Base-by-base conservation (phyloP, 1,284 basidiomycete genomes). In the Leccinum pseudoinsigne region DNA sequence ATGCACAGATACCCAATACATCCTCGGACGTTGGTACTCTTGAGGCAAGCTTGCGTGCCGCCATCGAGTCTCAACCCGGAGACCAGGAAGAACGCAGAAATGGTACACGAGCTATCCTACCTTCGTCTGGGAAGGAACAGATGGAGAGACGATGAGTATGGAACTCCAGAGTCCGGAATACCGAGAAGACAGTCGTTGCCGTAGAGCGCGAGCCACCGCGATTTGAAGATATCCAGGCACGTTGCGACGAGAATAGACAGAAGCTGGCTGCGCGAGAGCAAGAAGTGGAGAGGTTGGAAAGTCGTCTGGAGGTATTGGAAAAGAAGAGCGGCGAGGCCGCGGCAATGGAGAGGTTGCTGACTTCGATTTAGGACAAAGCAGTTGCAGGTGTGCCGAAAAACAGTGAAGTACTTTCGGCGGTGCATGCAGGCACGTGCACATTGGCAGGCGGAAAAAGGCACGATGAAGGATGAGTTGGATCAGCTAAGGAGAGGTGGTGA, bases 161-260 rank as follows among this genome's bases (percentile, higher is more conserved):
- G 88, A 92, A 64, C 74, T 90, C 47, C 86, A 89, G 70, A 16
- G 38, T 40, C 38, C 38, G 38, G 38, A 81, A 75, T 59, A 84
- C 88, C 1, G 83, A 88, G 71, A 88, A 89, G 56, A 86, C 81
- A 18, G 84, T 88, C 51, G 73, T 76, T 26, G 81, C 84, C 4
- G 69, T 91, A 57, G 85, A 90, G 71, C 79, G 81, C 69, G 88
- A 93, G 68, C 71, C 88, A 34, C 80, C 82, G n/a, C 80, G 81
- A 62, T 79, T 90, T 60, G 81, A 87, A 66, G 81, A 78, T 6
- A 69, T 84, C 42, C 82, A 86, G 60, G 64, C 67, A n/a, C 81
- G 87, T 64, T 76, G 86, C 60, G 78, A 84, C 62, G 77, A 77
- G 53, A 71, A 91, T 65, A 80, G 80, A 60, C 73, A 66, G 36